Evolutionary conservation across 2,329 filamentous ascomycete species (phyloP).

Genomic region (Botryotinia convoluta): DNA sequence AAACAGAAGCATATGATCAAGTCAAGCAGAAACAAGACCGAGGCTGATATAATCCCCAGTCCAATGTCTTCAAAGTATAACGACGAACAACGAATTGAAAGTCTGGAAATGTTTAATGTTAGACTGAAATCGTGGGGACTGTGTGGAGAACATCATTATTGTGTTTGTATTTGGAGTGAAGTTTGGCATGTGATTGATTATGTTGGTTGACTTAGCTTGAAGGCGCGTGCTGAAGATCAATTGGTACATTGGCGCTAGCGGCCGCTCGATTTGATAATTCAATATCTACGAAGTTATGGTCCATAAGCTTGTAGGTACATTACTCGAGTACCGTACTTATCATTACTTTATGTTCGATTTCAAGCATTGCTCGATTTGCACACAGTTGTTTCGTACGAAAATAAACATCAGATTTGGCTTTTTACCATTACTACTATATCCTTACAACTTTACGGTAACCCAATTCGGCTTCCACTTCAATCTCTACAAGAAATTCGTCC

Average conservation of each 20-base stretch:
- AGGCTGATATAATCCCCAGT: neutral
- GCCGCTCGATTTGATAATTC: neutral
- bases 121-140: slow-evolving; percentile 1
- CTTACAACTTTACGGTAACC: neutral
- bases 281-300: neutral
- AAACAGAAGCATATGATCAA: neutral
- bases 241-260: neutral
- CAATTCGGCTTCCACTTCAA: neutral
- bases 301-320: neutral
- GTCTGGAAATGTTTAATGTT: neutral
- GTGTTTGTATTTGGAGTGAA: neutral
- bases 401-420: neutral
- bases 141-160: neutral
- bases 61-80: neutral
- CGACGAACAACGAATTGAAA: slow-evolving; percentile 1
- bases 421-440: neutral
- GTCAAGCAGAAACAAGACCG: neutral
- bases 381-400: neutral
- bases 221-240: neutral
- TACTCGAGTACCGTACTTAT: neutral
- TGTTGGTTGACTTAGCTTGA: neutral
- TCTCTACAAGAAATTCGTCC: neutral
- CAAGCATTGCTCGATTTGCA: neutral
- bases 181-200: slow-evolving; percentile 15
- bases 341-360: neutral